phyloP scores from a whole-genome alignment of 2,329 filamentous ascomycete genomes.

The Colletotrichum gigasporum region DNA sequence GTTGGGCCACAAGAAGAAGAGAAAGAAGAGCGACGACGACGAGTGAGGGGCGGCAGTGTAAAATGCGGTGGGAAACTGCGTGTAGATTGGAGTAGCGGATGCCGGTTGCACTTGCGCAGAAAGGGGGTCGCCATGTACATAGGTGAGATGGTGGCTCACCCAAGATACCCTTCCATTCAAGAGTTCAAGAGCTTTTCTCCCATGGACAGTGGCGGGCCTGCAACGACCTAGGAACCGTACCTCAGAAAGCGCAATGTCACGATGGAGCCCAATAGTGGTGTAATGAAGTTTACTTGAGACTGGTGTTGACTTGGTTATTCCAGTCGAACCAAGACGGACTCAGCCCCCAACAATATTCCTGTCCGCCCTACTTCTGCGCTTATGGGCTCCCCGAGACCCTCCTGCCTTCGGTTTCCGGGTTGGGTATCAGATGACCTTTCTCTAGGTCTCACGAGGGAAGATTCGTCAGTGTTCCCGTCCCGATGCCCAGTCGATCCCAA shows the following conservation, averaged over 20 bases:
- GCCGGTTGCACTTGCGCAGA: slow-evolving; percentile 9
- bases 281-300: background rate
- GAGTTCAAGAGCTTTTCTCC: slow-evolving; percentile 16
- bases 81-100: background rate
- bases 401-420: too few species aligned
- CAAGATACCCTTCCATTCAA: slow-evolving; percentile 32
- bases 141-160: slow-evolving; percentile 26
- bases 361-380: background rate
- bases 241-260: slow-evolving; percentile 3
- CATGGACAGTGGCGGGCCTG: background rate
- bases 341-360: background rate
- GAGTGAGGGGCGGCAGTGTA: slow-evolving; percentile 1
- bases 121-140: slow-evolving; percentile 2
- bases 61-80: background rate
- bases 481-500: background rate
- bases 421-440: background rate
- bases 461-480: background rate
- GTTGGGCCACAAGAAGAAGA: slow-evolving; percentile 69
- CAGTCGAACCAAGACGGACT: background rate
- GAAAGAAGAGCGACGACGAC: slow-evolving; percentile 60
- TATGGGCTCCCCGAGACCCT: background rate
- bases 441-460: background rate
- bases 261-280: background rate
- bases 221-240: background rate
- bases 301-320: background rate